These are phyloP conservation scores for Fraxinus excelsior DNA, from an alignment of 257 asterid species.

Conservation along the genomic window DNA sequence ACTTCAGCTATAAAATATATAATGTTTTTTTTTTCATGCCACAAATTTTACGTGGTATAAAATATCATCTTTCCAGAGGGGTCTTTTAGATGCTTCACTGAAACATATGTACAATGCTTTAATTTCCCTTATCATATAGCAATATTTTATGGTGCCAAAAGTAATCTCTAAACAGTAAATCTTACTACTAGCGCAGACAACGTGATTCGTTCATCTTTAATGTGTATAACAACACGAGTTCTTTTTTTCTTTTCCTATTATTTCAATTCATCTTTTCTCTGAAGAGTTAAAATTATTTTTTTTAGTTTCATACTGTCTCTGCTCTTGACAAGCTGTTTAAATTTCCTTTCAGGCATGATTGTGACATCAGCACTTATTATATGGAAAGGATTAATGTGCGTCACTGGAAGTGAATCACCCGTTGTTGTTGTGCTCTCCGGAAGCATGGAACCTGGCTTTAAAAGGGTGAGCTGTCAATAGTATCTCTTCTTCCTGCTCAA, in stretches of 20 bases:
- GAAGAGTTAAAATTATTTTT: constrained; percentile 4
- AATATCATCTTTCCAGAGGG: background rate
- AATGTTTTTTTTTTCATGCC: background rate
- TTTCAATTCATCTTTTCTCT: background rate
- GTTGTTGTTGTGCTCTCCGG: constrained; percentile 99
- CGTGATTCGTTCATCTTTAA: background rate
- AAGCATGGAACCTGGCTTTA: constrained; percentile 99
- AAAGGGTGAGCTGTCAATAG: constrained; percentile 63
- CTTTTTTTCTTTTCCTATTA: background rate
- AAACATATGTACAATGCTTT: background rate
- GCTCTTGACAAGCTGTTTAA: background rate
- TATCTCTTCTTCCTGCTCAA: background rate
- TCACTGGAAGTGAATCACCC: constrained; percentile 97
- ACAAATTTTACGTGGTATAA: background rate
- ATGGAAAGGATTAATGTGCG: constrained; percentile 97
- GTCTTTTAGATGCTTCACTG: background rate
- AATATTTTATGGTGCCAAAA: background rate
- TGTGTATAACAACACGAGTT: background rate
- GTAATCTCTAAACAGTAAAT: background rate
- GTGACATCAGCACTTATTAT: constrained; percentile 96
- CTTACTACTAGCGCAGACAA: background rate
- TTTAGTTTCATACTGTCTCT: background rate
- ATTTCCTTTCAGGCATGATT: constrained; percentile 71
- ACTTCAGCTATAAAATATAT: background rate
- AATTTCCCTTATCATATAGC: background rate